These are phyloP conservation scores for Candida insectalens DNA, from an alignment of 805 yeast species.

Conservation along the genomic window DNA sequence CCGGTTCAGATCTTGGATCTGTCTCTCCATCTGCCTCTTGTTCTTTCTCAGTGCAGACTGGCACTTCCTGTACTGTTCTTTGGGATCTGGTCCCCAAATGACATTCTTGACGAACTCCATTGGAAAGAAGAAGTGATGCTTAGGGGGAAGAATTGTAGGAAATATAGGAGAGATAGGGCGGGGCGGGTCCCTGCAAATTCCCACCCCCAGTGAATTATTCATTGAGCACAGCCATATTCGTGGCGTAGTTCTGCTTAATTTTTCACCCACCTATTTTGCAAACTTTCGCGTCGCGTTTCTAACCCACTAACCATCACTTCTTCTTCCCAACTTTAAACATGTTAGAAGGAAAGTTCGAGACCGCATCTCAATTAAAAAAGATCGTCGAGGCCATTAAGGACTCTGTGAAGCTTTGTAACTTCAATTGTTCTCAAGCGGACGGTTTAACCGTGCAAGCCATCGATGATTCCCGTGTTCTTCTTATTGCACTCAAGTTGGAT, in stretches of 20 bases:
- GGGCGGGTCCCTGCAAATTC: too few species aligned
- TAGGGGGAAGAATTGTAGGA: slow-evolving; percentile 2
- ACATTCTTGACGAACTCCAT: slow-evolving; percentile 85
- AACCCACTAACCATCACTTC: not conserved
- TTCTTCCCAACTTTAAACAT: slow-evolving; percentile 26
- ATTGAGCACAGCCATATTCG: too few species aligned
- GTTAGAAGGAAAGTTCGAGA: slow-evolving; percentile 96
- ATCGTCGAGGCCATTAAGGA: slow-evolving; percentile 92
- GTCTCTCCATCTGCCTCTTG: slow-evolving; percentile 75
- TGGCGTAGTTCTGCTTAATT: too few species aligned
- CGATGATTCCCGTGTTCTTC: slow-evolving; percentile 91
- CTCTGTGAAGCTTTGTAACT: slow-evolving; percentile 89
- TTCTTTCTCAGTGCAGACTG: slow-evolving; percentile 75
- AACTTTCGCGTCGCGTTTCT: not conserved
- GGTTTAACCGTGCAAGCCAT: slow-evolving; percentile 97
- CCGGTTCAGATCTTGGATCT: slow-evolving; percentile 48
- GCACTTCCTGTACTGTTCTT: slow-evolving; percentile 76
- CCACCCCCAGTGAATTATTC: too few species aligned
- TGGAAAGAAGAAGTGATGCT: not conserved
- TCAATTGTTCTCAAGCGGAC: slow-evolving; percentile 81
- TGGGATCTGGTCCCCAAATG: slow-evolving; percentile 95
- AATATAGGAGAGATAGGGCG: not conserved
- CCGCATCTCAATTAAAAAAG: slow-evolving; percentile 86
- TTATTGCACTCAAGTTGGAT: slow-evolving; percentile 82
- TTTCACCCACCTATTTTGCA: too few species aligned